These are phyloP conservation scores for Sporisorium sorghi DNA, from an alignment of 1,284 basidiomycete genomes.

Conservation along the genomic window DNA sequence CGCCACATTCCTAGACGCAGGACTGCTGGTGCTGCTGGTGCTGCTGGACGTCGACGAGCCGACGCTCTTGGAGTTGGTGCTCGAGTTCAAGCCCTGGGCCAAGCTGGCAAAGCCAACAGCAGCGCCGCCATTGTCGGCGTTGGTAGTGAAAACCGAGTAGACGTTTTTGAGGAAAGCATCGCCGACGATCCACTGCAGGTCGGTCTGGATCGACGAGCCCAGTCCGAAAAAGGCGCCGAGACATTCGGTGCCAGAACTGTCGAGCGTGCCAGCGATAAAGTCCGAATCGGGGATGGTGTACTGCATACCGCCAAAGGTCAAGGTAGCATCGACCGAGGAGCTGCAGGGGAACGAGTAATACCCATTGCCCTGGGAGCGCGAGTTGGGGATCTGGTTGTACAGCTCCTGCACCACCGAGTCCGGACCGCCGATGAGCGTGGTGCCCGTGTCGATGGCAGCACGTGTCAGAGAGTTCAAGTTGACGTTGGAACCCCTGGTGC, in stretches of 20 bases:
- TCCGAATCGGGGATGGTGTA: constrained; percentile 53
- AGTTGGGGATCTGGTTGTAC: constrained; percentile 57
- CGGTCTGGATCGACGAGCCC: constrained; percentile 28
- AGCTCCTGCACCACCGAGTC: constrained; percentile 43
- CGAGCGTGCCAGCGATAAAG: constrained; percentile 43
- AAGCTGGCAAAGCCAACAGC: constrained; percentile 60
- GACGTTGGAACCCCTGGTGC: constrained; percentile 23
- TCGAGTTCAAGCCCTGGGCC: constrained; percentile 49
- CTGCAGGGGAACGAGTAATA: constrained; percentile 64
- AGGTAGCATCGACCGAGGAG: constrained; percentile 38
- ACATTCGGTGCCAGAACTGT: constrained; percentile 38
- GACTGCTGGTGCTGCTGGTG: constrained; percentile 13
- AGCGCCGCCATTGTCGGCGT: constrained; percentile 12
- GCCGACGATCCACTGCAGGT: constrained; percentile 63
- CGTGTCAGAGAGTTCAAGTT: constrained; percentile 30
- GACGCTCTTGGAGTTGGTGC: constrained; percentile 45
- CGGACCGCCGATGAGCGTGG: constrained; percentile 64
- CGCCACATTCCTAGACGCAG: constrained; percentile 9
- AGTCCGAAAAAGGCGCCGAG: constrained; percentile 62
- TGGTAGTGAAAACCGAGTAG: constrained; percentile 56
- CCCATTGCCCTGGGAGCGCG: constrained; percentile 39
- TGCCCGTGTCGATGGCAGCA: constrained; percentile 66
- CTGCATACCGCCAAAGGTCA: constrained; percentile 55
- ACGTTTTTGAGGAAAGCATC: constrained; percentile 64
- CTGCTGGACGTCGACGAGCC: constrained; percentile 9